Evolutionary conservation across 768 basidiomycete genomes (phyloP), one percentile per base, ranked within the genome.

Genomic region (Xerocomus spinulosus): DNA sequence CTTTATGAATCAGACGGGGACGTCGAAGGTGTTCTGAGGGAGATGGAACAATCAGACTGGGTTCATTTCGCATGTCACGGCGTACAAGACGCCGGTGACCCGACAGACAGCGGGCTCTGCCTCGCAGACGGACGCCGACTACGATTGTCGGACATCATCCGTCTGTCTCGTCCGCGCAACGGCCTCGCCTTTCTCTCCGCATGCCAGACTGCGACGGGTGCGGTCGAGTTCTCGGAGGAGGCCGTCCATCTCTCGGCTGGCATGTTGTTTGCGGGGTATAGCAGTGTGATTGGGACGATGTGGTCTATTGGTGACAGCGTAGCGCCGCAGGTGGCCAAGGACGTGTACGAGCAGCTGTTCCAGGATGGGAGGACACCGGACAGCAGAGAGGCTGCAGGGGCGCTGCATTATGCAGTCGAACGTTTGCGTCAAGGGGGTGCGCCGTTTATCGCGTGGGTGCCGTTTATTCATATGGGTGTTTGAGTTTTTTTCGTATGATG

Each of bases 191-290:
- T 18, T 39, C 25, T 28, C 25, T 40, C 39, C 10, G 39, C 39
- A 23, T 40, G 24, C 9, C 25, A 40, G n/a, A 40, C 25, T 3
- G 39, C 25, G 10, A 40, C 17, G 1, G 40, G 28, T 5, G 40
- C 17, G 1, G 26, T 29, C 12, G 40, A 30, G 20, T 64, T 66
- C 6, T 45, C 64, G 1, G 66, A 71, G 12, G 73, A 73, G 45
- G 64, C 61, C 0, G 52, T 74, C 3, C 74, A 76, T 58, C 53
- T 76, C 12, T 68, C 75, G 3, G 70, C 68, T 5, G 72, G 68
- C 1, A 69, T 76, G 67, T 50, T 70, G 29, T 47, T 57, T 12
- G 56, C 52, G 1, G 67, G 66, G 10, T 68, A 54, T 52, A 30
- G 39, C 30, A 55, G 61, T n/a, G 71, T 67, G 8, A 63, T 75